Conservation (phyloP, 495 filamentous ascomycete genomes). For the Gamarada debralockiae region DNA sequence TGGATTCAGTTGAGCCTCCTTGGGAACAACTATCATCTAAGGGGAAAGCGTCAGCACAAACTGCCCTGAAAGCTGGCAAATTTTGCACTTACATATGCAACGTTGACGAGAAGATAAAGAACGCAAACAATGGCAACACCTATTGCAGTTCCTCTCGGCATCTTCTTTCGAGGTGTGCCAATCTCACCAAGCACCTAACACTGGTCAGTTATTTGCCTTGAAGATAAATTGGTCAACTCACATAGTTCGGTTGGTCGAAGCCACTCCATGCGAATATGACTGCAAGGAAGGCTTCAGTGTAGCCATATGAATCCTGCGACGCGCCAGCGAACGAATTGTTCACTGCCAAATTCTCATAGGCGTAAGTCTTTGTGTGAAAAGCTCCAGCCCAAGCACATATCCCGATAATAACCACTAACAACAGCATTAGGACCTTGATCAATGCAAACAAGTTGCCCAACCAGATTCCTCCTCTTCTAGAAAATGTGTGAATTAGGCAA, state of each 20-base stretch:
- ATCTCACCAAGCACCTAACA: conserved; percentile 8
- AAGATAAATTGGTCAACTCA: not conserved
- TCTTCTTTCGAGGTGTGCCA: conserved; percentile 32
- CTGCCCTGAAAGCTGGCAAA: not conserved
- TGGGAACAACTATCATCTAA: conserved; percentile 26
- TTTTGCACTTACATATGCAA: conserved; percentile 36
- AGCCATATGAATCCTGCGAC: conserved; percentile 10
- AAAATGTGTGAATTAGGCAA: conserved; percentile 44
- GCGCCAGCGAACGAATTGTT: conserved; percentile 10
- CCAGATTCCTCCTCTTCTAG: conserved; percentile 43
- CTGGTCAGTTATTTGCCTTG: conserved; percentile 1
- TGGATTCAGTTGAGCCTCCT: conserved; percentile 8
- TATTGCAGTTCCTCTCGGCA: conserved; percentile 31
- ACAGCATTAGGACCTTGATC: conserved; percentile 42
- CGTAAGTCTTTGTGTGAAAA: conserved; percentile 5
- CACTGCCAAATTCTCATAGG: conserved; percentile 13
- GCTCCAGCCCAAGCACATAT: conserved; percentile 20
- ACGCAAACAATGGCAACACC: conserved; percentile 29
- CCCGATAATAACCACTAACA: conserved; percentile 36
- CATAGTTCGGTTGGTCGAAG: conserved; percentile 17
- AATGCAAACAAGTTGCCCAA: conserved; percentile 46
- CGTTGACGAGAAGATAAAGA: conserved; percentile 40
- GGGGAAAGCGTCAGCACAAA: conserved; percentile 2
- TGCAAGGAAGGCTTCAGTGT: conserved; percentile 9
- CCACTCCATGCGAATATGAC: conserved; percentile 13